Percentiles rank a stretch among this genome's conserved stretches.
Conservation (phyloP, 139 green algal genomes). For the Chlorella sp. region DNA sequence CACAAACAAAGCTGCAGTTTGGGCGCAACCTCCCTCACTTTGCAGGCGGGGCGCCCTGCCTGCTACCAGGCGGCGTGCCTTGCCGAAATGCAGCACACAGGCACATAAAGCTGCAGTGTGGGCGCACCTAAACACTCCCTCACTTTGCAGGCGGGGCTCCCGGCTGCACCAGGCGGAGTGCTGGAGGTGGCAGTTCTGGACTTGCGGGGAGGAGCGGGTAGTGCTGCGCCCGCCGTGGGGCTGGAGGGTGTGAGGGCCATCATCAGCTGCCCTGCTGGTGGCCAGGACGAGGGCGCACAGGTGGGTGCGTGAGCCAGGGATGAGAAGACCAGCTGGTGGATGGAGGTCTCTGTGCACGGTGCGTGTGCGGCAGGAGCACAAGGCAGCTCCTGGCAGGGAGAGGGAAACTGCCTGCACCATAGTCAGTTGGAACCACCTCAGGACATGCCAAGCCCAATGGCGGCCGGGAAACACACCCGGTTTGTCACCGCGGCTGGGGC, state of each 20-base stretch:
- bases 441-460: neutral
- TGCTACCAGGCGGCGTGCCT: neutral
- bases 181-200: conserved; percentile 78
- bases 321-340: conserved; percentile 82
- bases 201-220: conserved; percentile 54
- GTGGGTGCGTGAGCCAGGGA: conserved; percentile 72
- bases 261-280: conserved; percentile 62
- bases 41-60: too few relatives aligned
- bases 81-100: neutral
- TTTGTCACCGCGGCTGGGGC: too few relatives aligned
- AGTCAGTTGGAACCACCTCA: neutral
- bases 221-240: conserved; percentile 60
- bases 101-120: neutral
- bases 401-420: neutral
- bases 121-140: too few relatives aligned
- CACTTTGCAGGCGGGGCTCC: conserved; percentile 15
- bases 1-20: too few relatives aligned
- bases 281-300: conserved; percentile 78
- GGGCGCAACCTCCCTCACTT: too few relatives aligned
- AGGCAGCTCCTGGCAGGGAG: neutral
- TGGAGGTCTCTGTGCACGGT: neutral
- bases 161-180: conserved; percentile 33
- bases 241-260: conserved; percentile 52
- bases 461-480: too few relatives aligned
- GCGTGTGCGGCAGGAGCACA: neutral